These are phyloP conservation scores for Gonapodya prolifera DNA, from an alignment of 192 early-diverging fungal genomes.

Conservation along the genomic window DNA sequence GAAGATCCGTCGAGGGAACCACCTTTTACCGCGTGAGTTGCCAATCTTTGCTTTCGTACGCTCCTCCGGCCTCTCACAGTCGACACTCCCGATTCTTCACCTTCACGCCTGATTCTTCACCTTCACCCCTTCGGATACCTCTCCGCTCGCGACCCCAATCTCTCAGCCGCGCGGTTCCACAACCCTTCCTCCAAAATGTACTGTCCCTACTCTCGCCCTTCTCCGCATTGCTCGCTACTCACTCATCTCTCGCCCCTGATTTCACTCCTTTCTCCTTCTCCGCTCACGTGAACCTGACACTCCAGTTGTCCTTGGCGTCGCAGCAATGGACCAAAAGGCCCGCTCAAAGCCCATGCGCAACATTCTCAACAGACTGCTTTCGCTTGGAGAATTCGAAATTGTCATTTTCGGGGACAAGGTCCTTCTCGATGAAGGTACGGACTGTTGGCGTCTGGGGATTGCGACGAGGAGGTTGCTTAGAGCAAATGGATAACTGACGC, in stretches of 20 bases:
- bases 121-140: constrained; percentile 17
- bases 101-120: constrained; percentile 59
- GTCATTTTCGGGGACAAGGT: constrained; percentile 95
- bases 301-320: constrained; percentile 8
- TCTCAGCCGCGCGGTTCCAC: not conserved
- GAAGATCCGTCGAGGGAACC: not conserved
- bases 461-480: not conserved
- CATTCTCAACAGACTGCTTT: constrained; percentile 54
- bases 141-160: not conserved
- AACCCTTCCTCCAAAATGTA: not conserved
- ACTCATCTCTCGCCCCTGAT: too few relatives aligned
- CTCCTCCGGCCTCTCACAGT: too few relatives aligned
- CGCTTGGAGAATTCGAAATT: constrained; percentile 59
- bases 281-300: not conserved
- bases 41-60: constrained; percentile 84
- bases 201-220: not conserved
- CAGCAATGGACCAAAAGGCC: constrained; percentile 26
- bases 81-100: too few relatives aligned
- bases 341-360: constrained; percentile 94
- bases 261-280: too few relatives aligned
- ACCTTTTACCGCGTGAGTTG: constrained; percentile 16
- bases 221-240: not conserved
- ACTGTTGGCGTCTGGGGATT: not conserved
- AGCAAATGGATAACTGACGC: too few relatives aligned
- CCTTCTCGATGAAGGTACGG: constrained; percentile 78